Evolutionary conservation across 768 basidiomycete species (phyloP).

Genomic region (Chalciporus pseudorubinellus): DNA sequence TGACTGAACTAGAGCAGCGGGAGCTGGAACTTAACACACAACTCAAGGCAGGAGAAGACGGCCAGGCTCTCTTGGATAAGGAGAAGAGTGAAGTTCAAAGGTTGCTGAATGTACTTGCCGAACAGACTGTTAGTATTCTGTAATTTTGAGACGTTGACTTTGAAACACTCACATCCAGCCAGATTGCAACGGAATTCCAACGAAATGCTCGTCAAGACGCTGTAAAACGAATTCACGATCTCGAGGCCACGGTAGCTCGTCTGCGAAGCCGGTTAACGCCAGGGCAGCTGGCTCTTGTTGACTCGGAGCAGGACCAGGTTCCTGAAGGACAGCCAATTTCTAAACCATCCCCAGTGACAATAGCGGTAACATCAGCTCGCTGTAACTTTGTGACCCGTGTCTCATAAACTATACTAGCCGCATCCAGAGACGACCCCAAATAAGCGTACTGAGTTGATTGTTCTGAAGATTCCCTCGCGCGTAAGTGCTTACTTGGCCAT

Average conservation of each 20-base stretch:
- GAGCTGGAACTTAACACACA: conserved; percentile 9
- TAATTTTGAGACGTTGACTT: not conserved
- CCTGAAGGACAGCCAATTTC: not conserved
- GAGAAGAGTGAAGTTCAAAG: conserved; percentile 14
- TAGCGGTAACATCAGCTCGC: not conserved
- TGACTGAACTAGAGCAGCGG: conserved; percentile 9
- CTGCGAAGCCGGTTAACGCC: conserved; percentile 18
- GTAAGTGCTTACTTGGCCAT: conserved; percentile 7
- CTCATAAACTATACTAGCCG: conserved; percentile 13
- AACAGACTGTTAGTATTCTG: conserved; percentile 22
- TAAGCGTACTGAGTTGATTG: conserved; percentile 22
- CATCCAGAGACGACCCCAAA: conserved; percentile 2
- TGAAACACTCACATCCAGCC: not conserved
- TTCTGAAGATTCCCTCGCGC: conserved; percentile 22
- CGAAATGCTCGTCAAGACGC: conserved; percentile 11
- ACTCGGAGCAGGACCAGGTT: not conserved
- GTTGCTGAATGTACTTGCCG: conserved; percentile 15
- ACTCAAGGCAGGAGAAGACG: conserved; percentile 12
- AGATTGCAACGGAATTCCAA: conserved; percentile 16
- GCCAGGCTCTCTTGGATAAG: conserved; percentile 3
- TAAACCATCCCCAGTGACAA: conserved; percentile 12
- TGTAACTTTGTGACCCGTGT: not conserved
- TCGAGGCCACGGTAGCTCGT: conserved; percentile 15
- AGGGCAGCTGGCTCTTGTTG: conserved; percentile 20
- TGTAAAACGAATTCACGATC: conserved; percentile 13